Base-by-base conservation (phyloP, 31 red algal genomes). In the Asparagopsis taxiformis region DNA sequence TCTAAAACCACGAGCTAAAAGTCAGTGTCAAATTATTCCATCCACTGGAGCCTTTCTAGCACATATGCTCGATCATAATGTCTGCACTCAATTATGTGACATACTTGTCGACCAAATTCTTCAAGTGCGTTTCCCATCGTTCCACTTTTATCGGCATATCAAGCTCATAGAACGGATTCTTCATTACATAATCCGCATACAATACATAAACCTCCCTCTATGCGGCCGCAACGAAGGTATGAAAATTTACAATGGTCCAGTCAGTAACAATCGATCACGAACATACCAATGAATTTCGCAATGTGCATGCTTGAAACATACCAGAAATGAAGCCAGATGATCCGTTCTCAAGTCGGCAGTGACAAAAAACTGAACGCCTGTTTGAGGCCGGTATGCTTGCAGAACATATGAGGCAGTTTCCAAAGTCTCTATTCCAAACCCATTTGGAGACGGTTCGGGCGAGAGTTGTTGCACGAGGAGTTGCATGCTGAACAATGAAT, bases 151-250 rank as follows among this genome's bases (percentile, higher is more conserved):
- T 98, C 23, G 95, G 95, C 95, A 98, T 98, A 63, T 98, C 95
- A 41, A 94, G 52, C 33, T 91, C 95, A 59, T 98, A 98, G 74
- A 98, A 98, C 7, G 95, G 95, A 68, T 98, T 98, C 68, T 98
- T 98, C 85, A 98, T 83, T 16, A 93, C 91, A 52, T 91, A 94
- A 62, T 98, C 95, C 8, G 95, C 78, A 51, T 98, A 98, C 6
- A 94, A 35, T 17, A 80, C 60, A 70, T 98, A 92, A 5, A 85
- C 75, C 0, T 91, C 87, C 54, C 51, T 87, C 83, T 88, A 54
- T 48, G 1, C 8, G 13, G 31, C 0, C n/a, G 24, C 4, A 34
- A 21, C 4, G 33, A 76, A 46, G 30, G 5, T 28, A 38, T 66
- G 1, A 62, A 35, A 77, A 55, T 24, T 10, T 3, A 21, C 36